Evolutionary conservation across 1,284 basidiomycete genomes (phyloP).

Genomic region (Trichosporon faecale): DNA sequence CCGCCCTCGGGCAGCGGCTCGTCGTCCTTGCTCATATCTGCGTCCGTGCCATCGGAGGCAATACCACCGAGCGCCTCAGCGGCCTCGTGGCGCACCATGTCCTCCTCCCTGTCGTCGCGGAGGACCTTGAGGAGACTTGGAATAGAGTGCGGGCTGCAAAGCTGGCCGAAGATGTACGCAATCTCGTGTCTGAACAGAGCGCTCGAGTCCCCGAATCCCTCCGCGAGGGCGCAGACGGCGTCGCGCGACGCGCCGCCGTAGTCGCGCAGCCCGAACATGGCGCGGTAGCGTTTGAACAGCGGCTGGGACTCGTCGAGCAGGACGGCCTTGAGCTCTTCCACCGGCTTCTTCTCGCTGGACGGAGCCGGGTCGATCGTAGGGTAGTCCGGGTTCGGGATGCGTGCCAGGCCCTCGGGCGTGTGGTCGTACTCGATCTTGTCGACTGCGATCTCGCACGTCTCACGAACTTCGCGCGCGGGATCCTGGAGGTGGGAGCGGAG

Average conservation of each 20-base stretch:
- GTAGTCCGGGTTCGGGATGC: conserved; percentile 59
- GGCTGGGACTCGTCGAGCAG: conserved; percentile 69
- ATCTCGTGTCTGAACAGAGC: conserved; percentile 96
- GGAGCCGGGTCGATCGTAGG: conserved; percentile 95
- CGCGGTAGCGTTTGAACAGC: conserved; percentile 91
- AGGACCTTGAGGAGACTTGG: conserved; percentile 79
- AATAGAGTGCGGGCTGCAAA: conserved; percentile 83
- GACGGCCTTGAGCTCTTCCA: conserved; percentile 59
- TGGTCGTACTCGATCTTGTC: conserved; percentile 93
- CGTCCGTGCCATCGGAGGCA: conserved; percentile 67
- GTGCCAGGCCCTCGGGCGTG: conserved; percentile 52
- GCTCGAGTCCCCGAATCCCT: conserved; percentile 80
- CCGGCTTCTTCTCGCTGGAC: conserved; percentile 44
- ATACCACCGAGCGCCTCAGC: conserved; percentile 97
- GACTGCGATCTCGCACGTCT: conserved; percentile 97
- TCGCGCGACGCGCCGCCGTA: conserved; percentile 62
- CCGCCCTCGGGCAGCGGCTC: conserved; percentile 50
- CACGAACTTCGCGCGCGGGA: conserved; percentile 75
- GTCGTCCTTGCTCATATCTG: conserved; percentile 36
- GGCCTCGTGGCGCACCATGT: conserved; percentile 99
- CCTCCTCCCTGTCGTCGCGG: conserved; percentile 69
- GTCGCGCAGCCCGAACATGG: conserved; percentile 96
- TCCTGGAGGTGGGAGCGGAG: conserved; percentile 73
- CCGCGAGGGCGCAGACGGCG: conserved; percentile 86
- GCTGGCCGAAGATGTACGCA: conserved; percentile 96